Percentiles rank a stretch among this genome's conserved stretches.
Evolutionary conservation across 208 protist genomes (phyloP).

Genomic region (Acanthamoeba triangularis): DNA sequence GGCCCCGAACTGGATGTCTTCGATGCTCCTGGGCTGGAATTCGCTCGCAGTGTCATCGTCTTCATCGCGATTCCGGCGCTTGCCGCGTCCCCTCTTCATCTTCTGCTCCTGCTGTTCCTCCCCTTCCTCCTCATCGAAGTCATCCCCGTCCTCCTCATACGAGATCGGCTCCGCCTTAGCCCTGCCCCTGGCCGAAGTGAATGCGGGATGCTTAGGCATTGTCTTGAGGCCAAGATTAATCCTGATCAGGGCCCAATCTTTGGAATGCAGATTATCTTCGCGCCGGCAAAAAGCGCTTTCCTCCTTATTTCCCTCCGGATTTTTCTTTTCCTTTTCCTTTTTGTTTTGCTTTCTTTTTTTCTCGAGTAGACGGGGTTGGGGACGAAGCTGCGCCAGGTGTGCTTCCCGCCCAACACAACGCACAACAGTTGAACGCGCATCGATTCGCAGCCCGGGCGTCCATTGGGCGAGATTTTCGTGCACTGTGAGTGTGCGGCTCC

Average conservation of each 20-base stretch:
- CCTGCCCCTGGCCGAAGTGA: background rate
- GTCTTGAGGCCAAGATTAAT: too few species aligned
- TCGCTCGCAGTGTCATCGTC: background rate
- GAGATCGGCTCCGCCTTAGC: background rate
- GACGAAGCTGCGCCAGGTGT: background rate
- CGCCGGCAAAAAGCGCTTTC: background rate
- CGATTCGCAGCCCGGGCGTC: background rate
- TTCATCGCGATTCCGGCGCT: background rate
- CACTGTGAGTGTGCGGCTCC: background rate
- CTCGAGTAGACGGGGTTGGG: background rate
- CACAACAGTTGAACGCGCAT: background rate
- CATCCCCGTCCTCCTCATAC: background rate
- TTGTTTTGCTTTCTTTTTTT: background rate
- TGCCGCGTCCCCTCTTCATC: background rate
- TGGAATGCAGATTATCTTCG: too few species aligned
- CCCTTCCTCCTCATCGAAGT: background rate
- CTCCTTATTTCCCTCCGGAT: background rate
- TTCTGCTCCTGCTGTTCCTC: background rate
- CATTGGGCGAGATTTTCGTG: background rate
- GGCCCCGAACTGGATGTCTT: slow-evolving; percentile 53
- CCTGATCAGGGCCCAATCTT: too few species aligned
- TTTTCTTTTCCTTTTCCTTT: background rate
- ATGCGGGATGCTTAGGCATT: background rate
- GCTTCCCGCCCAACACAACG: background rate
- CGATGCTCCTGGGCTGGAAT: background rate